Base-by-base conservation (phyloP, 1,284 basidiomycete species). In the Leccinum cinnamomeum region DNA sequence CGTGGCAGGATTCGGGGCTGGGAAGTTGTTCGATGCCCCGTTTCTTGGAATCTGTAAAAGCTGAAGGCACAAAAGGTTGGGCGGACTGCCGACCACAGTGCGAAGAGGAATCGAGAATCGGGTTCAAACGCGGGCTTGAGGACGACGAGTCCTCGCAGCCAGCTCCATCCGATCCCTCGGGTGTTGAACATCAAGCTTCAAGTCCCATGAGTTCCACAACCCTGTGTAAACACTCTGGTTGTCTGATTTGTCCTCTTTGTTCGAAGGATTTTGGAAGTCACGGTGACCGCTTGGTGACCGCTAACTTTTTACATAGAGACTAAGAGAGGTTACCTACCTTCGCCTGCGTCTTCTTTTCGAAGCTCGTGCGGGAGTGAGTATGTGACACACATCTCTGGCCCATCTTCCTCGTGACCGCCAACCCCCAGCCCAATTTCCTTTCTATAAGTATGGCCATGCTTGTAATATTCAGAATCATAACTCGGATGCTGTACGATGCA, bases 101-200 rank as follows among this genome's bases (percentile, higher is more conserved):
- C 54, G 23, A 56, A 72, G 4, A 56, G 4, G 0, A 20, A 10
- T 54, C 61, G 73, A 39, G 62, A 68, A 18, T 65, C 44, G 0
- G 65, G 65, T 61, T 66, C 61, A 41, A 66, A 46, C 18, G 39
- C 7, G 12, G 65, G 62, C 16, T 66, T 65, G 11, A 72, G 63
- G 18, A 72, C 2, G 54, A 63, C 20, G 11, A 74, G 57, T 23
- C 66, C 64, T 10, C 23, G 57, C 3, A 65, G 41, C 71, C 74
- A 75, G 56, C 71, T 75, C 74, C 72, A 73, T 30, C 73, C 72
- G 25, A 76, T 64, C 3, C 72, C 75, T 5, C 72, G 67, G 6
- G 44, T 0, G 41, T 65, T 73, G 5, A 64, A 4, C 44, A 75
- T 57, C 57, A 73, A 41, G 53, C 37, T 37, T 37, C 37, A 37